Evolutionary conservation across 108 stramenopile genomes (phyloP), one percentile per base, ranked within the genome.

Genomic region (Skeletonema menzelii): DNA sequence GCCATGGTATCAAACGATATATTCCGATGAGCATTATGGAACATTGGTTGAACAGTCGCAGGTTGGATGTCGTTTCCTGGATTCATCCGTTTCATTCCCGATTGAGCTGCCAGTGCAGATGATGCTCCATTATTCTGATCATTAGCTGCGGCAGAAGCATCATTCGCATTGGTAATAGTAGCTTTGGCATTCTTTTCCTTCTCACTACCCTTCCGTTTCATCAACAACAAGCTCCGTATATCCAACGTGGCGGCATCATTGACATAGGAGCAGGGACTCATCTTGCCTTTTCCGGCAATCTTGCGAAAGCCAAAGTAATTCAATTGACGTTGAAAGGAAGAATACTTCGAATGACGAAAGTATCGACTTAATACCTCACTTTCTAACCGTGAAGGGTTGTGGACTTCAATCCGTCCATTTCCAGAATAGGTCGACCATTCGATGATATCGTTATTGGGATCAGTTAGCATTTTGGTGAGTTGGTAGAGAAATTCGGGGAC

Each of bases 271-370:
- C 95, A 96, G 17, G 95, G 95, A 24, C 85, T 85, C 95, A 96
- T 96, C 69, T 96, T 96, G 0, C 95, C 95, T 65, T 96, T 96
- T 6, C 95, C 95, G 6, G 92, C 92, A 57, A 96, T 90, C 70
- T 96, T 96, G 5, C 92, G 69, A 68, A 96, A 96, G 5, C 95
- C 95, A 72, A 96, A 96, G 66, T 96, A 96, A 67, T 96, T 96
- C 60, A 96, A 68, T 65, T 96, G 95, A 22, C 92, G 66, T 61
- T 95, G 94, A 60, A 96, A 96, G 8, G 87, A 88, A 4, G 95
- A 87, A 68, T 94, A 96, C 65, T 94, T 94, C 32, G 91, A 92
- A 72, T 96, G 95, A 35, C 95, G 85, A 69, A 94, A 96, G 80
- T 96, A 96, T 63, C 87, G 84, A 60, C 88, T 80, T 13, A 96